A percentile compares a stretch with the other conserved stretches of the same genome.
Conservation (phyloP, 192 early-diverging fungal genomes). For the Umbelopsis vinacea region DNA sequence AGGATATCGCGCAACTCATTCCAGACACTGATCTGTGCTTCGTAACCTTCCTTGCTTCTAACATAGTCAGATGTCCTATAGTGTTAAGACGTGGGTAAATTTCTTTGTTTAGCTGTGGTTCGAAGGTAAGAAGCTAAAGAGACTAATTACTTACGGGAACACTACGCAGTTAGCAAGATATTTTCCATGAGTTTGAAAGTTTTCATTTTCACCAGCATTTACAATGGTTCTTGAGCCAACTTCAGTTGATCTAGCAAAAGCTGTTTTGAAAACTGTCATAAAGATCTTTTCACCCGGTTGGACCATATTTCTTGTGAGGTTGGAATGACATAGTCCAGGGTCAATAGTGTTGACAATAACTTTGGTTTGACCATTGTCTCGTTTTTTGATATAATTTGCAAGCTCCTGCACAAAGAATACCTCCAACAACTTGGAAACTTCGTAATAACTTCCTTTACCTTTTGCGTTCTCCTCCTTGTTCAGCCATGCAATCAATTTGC, state of each 20-base stretch:
- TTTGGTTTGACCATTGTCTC: neutral
- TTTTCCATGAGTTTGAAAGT: conserved; percentile 15
- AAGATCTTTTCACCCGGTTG: too few species aligned
- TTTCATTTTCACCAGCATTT: conserved; percentile 1
- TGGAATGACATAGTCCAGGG: neutral
- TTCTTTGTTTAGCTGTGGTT: too few species aligned
- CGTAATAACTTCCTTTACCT: neutral
- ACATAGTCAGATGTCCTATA: neutral
- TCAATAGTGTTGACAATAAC: neutral
- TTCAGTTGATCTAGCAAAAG: neutral
- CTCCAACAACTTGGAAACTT: neutral
- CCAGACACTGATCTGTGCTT: neutral
- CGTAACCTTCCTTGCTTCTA: neutral
- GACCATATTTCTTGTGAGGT: neutral
- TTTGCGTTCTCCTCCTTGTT: neutral
- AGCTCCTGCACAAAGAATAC: neutral
- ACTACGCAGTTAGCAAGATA: neutral
- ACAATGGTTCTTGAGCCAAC: conserved; percentile 6
- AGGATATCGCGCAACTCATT: neutral
- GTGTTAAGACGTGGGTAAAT: neutral
- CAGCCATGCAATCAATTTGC: neutral
- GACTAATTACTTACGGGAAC: neutral
- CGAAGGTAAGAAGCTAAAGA: too few species aligned
- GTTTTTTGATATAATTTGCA: neutral
- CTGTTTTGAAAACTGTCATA: neutral